A percentile compares a stretch with the other conserved stretches of the same genome.
Evolutionary conservation across 1,284 basidiomycete species (phyloP).

Genomic region (Malassezia psittaci): DNA sequence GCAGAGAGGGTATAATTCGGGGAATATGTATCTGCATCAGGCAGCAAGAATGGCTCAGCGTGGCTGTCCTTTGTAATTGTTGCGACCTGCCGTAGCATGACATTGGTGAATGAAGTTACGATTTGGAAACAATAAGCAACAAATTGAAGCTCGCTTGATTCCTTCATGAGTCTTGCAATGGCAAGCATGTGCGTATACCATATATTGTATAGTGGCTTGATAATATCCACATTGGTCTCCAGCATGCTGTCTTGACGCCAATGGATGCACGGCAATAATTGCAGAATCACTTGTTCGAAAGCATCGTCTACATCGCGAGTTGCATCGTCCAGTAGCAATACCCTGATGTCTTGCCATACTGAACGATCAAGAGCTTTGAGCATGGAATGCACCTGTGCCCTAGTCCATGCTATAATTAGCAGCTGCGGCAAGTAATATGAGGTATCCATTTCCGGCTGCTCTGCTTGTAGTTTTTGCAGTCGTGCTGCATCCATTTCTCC

Average conservation of each 20-base stretch:
- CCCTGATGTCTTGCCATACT: background rate
- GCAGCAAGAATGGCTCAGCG: background rate
- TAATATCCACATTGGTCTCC: background rate
- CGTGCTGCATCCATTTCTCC: background rate
- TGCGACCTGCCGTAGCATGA: slow-evolving; percentile 3
- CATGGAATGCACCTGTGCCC: background rate
- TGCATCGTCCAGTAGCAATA: slow-evolving; percentile 7
- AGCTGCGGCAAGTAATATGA: background rate
- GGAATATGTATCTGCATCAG: background rate
- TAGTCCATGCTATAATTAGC: slow-evolving; percentile 1
- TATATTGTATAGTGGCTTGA: slow-evolving; percentile 3
- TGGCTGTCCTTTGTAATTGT: background rate
- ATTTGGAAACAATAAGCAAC: slow-evolving; percentile 1
- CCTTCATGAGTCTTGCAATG: background rate
- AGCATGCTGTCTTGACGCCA: background rate
- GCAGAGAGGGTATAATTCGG: background rate
- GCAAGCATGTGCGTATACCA: background rate
- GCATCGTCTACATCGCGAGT: slow-evolving; percentile 3
- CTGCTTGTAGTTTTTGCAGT: background rate
- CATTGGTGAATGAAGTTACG: slow-evolving; percentile 8
- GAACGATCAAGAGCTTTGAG: background rate
- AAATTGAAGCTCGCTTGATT: background rate
- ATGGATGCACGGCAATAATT: background rate
- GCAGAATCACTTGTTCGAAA: background rate
- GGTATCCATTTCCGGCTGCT: background rate